Conservation (phyloP, 2,329 filamentous ascomycete genomes). For the Trichoderma sp. region DNA sequence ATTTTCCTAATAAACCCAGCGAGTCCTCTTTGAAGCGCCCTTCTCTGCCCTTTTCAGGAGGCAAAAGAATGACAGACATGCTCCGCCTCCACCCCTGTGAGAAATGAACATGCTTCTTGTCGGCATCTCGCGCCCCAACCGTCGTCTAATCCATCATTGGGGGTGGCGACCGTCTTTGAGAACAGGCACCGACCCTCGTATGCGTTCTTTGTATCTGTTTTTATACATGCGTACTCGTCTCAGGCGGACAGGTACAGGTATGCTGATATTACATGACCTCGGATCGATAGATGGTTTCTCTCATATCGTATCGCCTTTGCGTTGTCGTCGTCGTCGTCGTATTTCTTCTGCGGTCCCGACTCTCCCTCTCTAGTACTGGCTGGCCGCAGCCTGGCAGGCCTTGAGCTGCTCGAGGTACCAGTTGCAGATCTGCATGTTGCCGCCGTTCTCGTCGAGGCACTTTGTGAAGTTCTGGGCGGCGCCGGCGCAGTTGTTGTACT, state of each 20-base stretch:
- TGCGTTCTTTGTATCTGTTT: not conserved
- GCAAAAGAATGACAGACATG: too few relatives aligned
- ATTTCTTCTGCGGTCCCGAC: not conserved
- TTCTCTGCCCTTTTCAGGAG: not conserved
- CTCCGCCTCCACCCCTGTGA: too few relatives aligned
- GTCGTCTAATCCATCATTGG: not conserved
- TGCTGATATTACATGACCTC: constrained; percentile 1
- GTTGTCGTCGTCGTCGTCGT: not conserved
- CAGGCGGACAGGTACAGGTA: not conserved
- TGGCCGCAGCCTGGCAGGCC: constrained; percentile 78
- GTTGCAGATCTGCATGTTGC: constrained; percentile 92
- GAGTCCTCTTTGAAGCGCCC: constrained; percentile 12
- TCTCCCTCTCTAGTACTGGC: constrained; percentile 60
- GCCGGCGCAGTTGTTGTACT: constrained; percentile 69
- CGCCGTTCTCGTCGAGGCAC: constrained; percentile 94
- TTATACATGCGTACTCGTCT: constrained; percentile 14
- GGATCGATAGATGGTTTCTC: not conserved
- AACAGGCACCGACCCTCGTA: not conserved
- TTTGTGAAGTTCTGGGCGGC: constrained; percentile 86
- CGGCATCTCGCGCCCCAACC: not conserved
- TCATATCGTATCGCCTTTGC: not conserved
- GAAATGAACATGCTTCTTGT: not conserved
- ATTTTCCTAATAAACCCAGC: constrained; percentile 2
- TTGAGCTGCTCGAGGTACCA: constrained; percentile 99
- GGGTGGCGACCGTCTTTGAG: not conserved